These are phyloP conservation scores for Coemansia sp. DNA, from an alignment of 371 early-diverging fungal species.

Conservation along the genomic window DNA sequence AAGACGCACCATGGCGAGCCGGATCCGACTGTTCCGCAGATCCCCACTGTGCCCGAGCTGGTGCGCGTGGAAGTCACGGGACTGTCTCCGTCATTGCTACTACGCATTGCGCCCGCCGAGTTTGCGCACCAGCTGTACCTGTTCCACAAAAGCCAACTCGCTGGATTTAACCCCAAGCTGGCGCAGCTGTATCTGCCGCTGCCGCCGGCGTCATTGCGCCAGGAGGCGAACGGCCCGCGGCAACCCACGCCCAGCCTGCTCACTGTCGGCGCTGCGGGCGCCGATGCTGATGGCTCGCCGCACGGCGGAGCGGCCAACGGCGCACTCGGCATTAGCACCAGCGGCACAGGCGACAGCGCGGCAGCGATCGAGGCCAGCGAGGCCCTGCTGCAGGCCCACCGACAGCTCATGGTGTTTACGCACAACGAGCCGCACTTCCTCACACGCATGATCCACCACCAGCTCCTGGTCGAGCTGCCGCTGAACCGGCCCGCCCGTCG, in stretches of 20 bases:
- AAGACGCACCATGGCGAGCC: constrained; percentile 42
- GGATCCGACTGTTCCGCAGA: constrained; percentile 35
- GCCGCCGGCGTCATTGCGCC: constrained; percentile 35
- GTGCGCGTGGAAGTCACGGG: constrained; percentile 53
- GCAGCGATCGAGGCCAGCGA: constrained; percentile 3
- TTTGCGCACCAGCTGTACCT: constrained; percentile 73
- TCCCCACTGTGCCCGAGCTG: constrained; percentile 46
- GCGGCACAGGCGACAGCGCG: not conserved
- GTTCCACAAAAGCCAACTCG: constrained; percentile 56
- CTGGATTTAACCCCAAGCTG: constrained; percentile 35
- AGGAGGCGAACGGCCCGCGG: not conserved
- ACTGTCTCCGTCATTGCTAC: constrained; percentile 62
- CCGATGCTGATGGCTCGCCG: constrained; percentile 6
- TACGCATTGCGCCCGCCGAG: constrained; percentile 59
- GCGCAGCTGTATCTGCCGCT: constrained; percentile 40
- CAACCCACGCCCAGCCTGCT: constrained; percentile 46
- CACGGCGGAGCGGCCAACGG: not conserved
- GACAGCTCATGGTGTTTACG: constrained; percentile 49
- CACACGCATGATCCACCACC: constrained; percentile 67
- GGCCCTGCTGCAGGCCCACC: constrained; percentile 25
- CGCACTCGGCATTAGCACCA: not conserved
- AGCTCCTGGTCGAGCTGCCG: constrained; percentile 67
- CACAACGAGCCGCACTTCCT: constrained; percentile 62
- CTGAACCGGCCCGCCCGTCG: constrained; percentile 58
- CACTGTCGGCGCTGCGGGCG: constrained; percentile 26